Conservation (phyloP, 495 filamentous ascomycete genomes). For the Hypoxylon crocopeplum region DNA sequence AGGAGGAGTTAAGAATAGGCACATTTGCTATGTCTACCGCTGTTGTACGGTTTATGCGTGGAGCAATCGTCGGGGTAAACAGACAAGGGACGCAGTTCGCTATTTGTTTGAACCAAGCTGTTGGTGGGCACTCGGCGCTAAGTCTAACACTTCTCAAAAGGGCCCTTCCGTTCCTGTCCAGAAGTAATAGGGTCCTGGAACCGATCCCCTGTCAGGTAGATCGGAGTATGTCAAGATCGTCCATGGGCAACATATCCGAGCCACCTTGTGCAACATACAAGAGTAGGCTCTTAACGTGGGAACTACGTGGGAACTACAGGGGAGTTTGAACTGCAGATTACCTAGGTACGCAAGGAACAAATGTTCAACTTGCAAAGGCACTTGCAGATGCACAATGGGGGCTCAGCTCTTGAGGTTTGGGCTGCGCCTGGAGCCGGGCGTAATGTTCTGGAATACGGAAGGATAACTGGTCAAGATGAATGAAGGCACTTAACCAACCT, state of each 20-base stretch:
- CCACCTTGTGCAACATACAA: constrained; percentile 26
- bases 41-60: too few relatives aligned
- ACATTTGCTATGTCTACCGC: too few relatives aligned
- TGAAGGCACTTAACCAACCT: background rate
- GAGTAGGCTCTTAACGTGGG: constrained; percentile 23
- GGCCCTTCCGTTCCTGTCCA: too few relatives aligned
- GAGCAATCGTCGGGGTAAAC: too few relatives aligned
- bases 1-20: too few relatives aligned
- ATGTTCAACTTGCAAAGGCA: constrained; percentile 18
- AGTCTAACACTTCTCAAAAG: background rate
- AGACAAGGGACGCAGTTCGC: background rate
- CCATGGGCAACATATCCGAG: constrained; percentile 14
- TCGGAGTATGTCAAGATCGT: constrained; percentile 12
- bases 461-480: constrained; percentile 10
- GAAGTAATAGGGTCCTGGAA: too few relatives aligned
- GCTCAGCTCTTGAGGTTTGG: constrained; percentile 25
- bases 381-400: constrained; percentile 17
- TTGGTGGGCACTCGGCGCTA: background rate
- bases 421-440: constrained; percentile 1
- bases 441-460: constrained; percentile 1
- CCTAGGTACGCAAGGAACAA: constrained; percentile 11
- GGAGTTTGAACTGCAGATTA: background rate
- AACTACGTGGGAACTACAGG: background rate
- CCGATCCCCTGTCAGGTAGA: too few relatives aligned
- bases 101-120: background rate